Base-by-base conservation (phyloP, 1,284 basidiomycete species). In the Moniliella sp. region DNA sequence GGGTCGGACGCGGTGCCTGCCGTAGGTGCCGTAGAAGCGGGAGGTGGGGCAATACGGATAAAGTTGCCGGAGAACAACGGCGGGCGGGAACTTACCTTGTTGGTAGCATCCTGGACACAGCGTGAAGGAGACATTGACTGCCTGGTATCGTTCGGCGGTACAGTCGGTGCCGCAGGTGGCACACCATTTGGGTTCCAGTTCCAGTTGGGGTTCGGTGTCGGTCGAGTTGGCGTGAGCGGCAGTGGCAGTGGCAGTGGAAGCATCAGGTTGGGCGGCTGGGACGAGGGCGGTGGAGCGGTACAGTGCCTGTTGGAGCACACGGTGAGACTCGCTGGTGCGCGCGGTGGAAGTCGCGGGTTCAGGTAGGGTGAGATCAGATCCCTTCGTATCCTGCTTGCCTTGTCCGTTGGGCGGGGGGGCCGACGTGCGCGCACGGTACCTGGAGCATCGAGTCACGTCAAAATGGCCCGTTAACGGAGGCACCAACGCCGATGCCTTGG, bases 401-500 rank as follows among this genome's bases (percentile, higher is more conserved):
- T 79, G 50, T 81, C 69, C 40, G 37, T 49, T 19, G 4, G 73
- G 66, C 0, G 88, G 86, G 26, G 88, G 67, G 25, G 82, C 83
- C 27, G 46, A n/a, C n/a, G n/a, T n/a, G n/a, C n/a, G n/a, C n/a
- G n/a, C n/a, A n/a, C n/a, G n/a, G n/a, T 26, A 15, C n/a, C n/a
- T n/a, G n/a, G n/a, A n/a, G n/a, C n/a, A n/a, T n/a, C n/a, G n/a
- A n/a, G 91, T 76, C 48, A 97, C 82, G 39, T 88, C 77, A 72
- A 91, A 97, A 62, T 97, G 88, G 18, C 91, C 88, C 0, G 88
- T 97, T 62, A 94, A 97, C 15, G 91, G 91, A 16, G 88, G 91
- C 5, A 80, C 84, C 8, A 97, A 71, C 0, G 86, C 73, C 1
- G 88, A 80, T 4, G 88, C 91, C 35, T 86, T 72, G 38, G 83